These are phyloP conservation scores for Sonneratia caseolaris DNA, from an alignment of 345 rosid species.

Conservation along the genomic window DNA sequence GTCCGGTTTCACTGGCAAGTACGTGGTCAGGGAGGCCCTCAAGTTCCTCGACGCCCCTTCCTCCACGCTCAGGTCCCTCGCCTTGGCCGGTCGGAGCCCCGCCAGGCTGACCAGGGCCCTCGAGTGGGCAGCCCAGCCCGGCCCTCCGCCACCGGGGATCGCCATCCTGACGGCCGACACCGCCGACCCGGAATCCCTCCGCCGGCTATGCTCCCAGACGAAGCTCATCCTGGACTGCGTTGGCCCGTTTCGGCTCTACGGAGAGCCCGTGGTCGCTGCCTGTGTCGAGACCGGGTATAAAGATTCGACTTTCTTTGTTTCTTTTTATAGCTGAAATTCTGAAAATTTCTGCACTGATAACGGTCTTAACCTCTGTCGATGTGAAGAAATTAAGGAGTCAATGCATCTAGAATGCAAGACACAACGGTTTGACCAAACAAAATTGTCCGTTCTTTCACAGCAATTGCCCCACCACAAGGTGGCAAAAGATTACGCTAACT, in stretches of 20 bases:
- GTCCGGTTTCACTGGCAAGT: conserved; percentile 71
- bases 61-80: conserved; percentile 60
- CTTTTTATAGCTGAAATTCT: background rate
- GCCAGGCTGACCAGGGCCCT: conserved; percentile 47
- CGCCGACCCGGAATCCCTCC: conserved; percentile 60
- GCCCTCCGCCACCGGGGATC: conserved; percentile 36
- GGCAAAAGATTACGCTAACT: too few relatives aligned
- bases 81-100: conserved; percentile 74
- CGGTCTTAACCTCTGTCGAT: too few relatives aligned
- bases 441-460: too few relatives aligned
- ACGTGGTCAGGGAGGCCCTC: conserved; percentile 64
- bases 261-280: conserved; percentile 78
- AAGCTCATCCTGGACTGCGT: conserved; percentile 76
- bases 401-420: too few relatives aligned
- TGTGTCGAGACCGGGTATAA: conserved; percentile 60
- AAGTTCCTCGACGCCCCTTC: conserved; percentile 43
- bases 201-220: conserved; percentile 52
- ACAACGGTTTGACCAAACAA: too few relatives aligned
- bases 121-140: conserved; percentile 65
- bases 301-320: background rate
- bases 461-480: too few relatives aligned
- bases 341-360: background rate
- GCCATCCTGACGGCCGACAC: conserved; percentile 64
- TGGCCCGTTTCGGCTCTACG: conserved; percentile 72
- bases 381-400: too few relatives aligned